These are phyloP conservation scores for Furculomyces boomerangus DNA, from an alignment of 371 early-diverging fungal genomes.

Conservation along the genomic window DNA sequence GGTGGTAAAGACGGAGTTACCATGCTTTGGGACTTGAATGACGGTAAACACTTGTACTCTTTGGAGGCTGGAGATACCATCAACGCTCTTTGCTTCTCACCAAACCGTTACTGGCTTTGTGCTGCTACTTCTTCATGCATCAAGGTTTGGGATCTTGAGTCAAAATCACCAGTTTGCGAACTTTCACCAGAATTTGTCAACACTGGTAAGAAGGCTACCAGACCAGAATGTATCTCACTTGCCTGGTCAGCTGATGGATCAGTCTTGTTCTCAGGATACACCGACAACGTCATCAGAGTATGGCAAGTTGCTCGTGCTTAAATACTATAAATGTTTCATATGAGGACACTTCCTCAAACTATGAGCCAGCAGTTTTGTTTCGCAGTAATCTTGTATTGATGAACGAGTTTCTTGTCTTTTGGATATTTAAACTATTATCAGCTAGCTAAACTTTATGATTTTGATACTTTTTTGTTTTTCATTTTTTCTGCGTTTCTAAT, in stretches of 20 bases:
- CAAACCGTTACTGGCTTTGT: constrained; percentile 99
- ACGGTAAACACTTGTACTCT: constrained; percentile 98
- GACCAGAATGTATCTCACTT: constrained; percentile 82
- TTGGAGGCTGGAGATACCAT: constrained; percentile 89
- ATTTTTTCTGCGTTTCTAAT: too few species aligned
- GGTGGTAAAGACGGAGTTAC: constrained; percentile 98
- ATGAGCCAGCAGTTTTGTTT: too few species aligned
- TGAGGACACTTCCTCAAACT: too few species aligned
- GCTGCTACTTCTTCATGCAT: constrained; percentile 92
- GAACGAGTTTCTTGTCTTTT: too few species aligned
- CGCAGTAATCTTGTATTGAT: too few species aligned
- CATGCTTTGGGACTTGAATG: constrained; percentile 99
- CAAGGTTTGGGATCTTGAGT: constrained; percentile 99
- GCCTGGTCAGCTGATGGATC: constrained; percentile 97
- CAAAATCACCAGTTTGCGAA: constrained; percentile 91
- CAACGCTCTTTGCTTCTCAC: constrained; percentile 95
- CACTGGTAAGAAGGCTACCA: constrained; percentile 50
- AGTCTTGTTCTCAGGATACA: constrained; percentile 96
- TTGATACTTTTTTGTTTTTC: too few species aligned
- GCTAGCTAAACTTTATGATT: too few species aligned
- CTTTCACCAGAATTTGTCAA: constrained; percentile 76
- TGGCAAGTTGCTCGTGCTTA: constrained; percentile 66
- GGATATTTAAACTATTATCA: too few species aligned
- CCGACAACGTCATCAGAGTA: constrained; percentile 88
- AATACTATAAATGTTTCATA: too few species aligned